phyloP scores from a whole-genome alignment of 768 basidiomycete genomes.

The Suillus brevipes region DNA sequence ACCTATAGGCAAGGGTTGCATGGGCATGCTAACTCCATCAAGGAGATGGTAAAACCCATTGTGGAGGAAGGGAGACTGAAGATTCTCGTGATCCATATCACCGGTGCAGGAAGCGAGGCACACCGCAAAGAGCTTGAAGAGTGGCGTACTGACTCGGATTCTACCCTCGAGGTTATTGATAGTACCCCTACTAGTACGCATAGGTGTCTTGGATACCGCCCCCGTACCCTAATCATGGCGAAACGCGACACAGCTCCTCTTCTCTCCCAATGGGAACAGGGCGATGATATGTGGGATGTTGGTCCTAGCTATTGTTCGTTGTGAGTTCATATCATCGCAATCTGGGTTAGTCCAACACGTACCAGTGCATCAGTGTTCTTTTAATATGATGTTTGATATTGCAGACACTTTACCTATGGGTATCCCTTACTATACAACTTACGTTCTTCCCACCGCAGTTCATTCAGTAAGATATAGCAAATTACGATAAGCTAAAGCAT shows the following conservation, averaged over 20 bases:
- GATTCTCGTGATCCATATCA: conserved; percentile 16
- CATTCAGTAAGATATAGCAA: background rate
- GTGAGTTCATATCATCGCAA: background rate
- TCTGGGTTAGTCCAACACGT: background rate
- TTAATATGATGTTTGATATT: background rate
- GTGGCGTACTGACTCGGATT: conserved; percentile 9
- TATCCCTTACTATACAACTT: background rate
- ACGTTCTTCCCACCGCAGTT: background rate
- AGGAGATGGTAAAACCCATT: conserved; percentile 11
- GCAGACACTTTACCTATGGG: background rate
- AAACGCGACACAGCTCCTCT: background rate
- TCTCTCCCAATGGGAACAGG: background rate
- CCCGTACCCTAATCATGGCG: background rate
- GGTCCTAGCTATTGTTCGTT: background rate
- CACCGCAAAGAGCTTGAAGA: conserved; percentile 12
- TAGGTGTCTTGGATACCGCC: background rate
- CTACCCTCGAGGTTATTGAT: background rate
- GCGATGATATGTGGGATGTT: background rate
- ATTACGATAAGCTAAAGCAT: background rate
- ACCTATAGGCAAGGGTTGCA: conserved; percentile 9
- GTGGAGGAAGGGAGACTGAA: conserved; percentile 7
- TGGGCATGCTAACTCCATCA: background rate
- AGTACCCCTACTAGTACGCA: background rate
- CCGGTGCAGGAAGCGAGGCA: conserved; percentile 5
- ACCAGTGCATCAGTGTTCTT: background rate